These are phyloP conservation scores for Viola odorata DNA, from an alignment of 345 rosid genomes.

Conservation along the genomic window DNA sequence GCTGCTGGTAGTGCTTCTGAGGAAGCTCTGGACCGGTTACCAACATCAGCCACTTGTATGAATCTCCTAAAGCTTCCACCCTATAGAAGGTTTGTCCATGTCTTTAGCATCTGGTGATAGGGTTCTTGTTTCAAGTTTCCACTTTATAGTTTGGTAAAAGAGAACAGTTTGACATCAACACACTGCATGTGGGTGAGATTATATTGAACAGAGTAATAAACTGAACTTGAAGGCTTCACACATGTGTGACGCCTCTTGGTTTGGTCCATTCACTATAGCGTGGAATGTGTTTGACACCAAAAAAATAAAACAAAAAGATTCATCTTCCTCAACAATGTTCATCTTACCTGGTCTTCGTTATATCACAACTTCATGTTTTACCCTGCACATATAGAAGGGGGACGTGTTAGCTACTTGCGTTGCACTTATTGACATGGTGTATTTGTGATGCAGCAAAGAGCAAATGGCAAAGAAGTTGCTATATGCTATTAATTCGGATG, in stretches of 20 bases:
- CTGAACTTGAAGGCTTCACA: background rate
- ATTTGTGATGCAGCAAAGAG: slow-evolving; percentile 69
- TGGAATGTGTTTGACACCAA: background rate
- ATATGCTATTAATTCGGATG: slow-evolving; percentile 91
- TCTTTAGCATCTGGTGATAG: background rate
- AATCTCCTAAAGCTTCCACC: slow-evolving; percentile 99
- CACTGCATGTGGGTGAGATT: no score
- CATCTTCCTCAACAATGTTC: no score
- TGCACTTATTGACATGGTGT: background rate
- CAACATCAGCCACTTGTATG: slow-evolving; percentile 98
- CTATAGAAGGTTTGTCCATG: slow-evolving; percentile 67
- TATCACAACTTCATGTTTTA: no score
- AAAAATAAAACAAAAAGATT: no score
- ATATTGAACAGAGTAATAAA: no score
- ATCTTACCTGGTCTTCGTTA: no score
- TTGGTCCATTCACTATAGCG: background rate
- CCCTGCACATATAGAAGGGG: no score
- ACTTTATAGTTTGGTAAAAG: background rate
- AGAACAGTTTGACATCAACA: no score
- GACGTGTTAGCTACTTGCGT: background rate
- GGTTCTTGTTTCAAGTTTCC: slow-evolving; percentile 1
- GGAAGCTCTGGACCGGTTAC: slow-evolving; percentile 82
- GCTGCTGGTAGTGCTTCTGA: slow-evolving; percentile 60
- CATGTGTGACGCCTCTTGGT: background rate
- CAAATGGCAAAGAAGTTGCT: slow-evolving; percentile 76